These are phyloP conservation scores for Vanrija sp. DNA, from an alignment of 1,284 basidiomycete species.

Conservation along the genomic window DNA sequence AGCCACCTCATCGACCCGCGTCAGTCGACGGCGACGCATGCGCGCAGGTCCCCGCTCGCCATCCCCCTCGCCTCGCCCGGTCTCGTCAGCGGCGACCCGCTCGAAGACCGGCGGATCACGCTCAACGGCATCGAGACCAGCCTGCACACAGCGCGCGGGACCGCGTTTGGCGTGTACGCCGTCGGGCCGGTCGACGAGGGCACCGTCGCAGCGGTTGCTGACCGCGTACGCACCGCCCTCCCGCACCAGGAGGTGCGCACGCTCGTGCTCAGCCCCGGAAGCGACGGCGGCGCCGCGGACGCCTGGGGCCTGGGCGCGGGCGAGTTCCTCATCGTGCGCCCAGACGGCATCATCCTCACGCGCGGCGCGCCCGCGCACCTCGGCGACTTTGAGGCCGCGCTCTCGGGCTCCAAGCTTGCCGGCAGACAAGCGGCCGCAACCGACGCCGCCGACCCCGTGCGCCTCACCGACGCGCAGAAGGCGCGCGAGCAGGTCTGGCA, in stretches of 20 bases:
- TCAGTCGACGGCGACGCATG: conserved; percentile 17
- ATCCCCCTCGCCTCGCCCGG: background rate
- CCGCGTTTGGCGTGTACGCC: conserved; percentile 13
- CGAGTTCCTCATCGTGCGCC: conserved; percentile 16
- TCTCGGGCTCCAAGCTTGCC: conserved; percentile 2
- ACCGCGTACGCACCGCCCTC: conserved; percentile 3
- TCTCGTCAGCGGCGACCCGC: conserved; percentile 12
- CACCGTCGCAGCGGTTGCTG: background rate
- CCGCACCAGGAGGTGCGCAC: conserved; percentile 8
- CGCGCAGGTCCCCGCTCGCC: conserved; percentile 14
- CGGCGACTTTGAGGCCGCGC: background rate
- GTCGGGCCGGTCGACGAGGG: conserved; percentile 1
- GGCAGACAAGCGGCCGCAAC: background rate
- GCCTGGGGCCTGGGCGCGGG: conserved; percentile 4
- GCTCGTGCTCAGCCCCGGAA: conserved; percentile 4
- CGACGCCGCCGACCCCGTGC: conserved; percentile 6
- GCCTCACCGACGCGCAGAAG: conserved; percentile 8
- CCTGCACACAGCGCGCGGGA: conserved; percentile 10
- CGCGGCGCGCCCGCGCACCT: conserved; percentile 6
- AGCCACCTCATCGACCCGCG: conserved; percentile 21
- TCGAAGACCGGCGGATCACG: conserved; percentile 13
- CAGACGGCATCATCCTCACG: conserved; percentile 14
- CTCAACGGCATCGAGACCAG: conserved; percentile 1
- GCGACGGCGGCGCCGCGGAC: conserved; percentile 5
- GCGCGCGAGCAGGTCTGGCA: conserved; percentile 14